Evolutionary conservation across 805 yeast genomes (phyloP), one percentile per base, ranked within the genome.

Genomic region (Lachancea meyersii): DNA sequence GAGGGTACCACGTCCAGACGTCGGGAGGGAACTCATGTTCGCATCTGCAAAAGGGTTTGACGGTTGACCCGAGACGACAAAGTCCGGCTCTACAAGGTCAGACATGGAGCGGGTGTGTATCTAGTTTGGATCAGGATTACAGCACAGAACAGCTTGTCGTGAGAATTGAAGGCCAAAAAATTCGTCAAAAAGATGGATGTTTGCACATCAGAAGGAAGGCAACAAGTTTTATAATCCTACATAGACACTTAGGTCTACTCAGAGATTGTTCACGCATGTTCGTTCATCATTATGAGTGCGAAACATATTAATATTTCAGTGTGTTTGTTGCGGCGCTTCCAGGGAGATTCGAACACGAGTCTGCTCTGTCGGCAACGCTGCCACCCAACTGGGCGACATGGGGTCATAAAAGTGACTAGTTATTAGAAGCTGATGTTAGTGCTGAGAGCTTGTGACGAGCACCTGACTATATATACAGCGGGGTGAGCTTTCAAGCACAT

Each of bases 231-330:
- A 52, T 61, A 62, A 62, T 61, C 65, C 50, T 53, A 47, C 51
- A 52, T 49, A 52, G 46, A 38, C 40, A 26, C 41, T 21, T 43
- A 46, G 23, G 44, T 48, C 52, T 55, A 49, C 43, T 63, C 68
- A 63, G 65, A 63, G 68, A 63, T 63, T 63, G 68, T 63, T 63
- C 68, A 63, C 67, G 53, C 59, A 47, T 48, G 53, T 61, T 61
- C 58, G 56, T 56, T 63, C 67, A 63, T 63, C 67, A 63, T 53
- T 30, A 28, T 42, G 18, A 31, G 36, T 39, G 42, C 32, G 32
- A 36, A 36, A 27, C 31, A 10, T 7, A 18, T 26, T 10, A 6
- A 26, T 11, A 11, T 26, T 4, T 13, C 10, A 26, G 13, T 5
- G 13, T 6, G 13, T 26, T 26, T 26, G 14, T 27, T 5, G 14